Evolutionary conservation across 2,329 filamentous ascomycete genomes (phyloP).

Genomic region (Gremmenia infestans): DNA sequence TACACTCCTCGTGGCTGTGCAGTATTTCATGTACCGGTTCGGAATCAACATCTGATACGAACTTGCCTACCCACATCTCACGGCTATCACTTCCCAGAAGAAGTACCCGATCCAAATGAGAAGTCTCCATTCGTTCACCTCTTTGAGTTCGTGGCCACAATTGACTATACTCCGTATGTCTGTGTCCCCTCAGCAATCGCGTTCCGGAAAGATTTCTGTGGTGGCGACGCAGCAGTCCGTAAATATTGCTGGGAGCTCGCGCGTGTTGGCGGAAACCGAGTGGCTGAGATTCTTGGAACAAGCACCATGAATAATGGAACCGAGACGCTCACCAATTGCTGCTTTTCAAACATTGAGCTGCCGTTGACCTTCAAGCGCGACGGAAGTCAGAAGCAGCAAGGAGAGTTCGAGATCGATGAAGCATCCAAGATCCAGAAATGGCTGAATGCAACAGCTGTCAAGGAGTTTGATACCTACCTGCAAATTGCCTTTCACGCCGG

Average conservation of each 20-base stretch:
- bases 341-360: conserved; percentile 68
- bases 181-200: conserved; percentile 68
- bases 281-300: conserved; percentile 62
- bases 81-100: conserved; percentile 49
- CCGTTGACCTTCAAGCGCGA: conserved; percentile 44
- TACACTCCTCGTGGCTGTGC: conserved; percentile 76
- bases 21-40: conserved; percentile 71
- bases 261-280: conserved; percentile 52
- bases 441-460: conserved; percentile 37
- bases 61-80: conserved; percentile 76
- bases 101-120: conserved; percentile 34
- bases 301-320: conserved; percentile 62
- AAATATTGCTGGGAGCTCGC: conserved; percentile 60
- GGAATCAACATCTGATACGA: conserved; percentile 72
- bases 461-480: conserved; percentile 61
- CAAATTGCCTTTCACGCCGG: conserved; percentile 52
- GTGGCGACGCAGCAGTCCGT: conserved; percentile 66
- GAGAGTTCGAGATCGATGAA: conserved; percentile 34
- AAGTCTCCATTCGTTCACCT: conserved; percentile 56
- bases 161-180: conserved; percentile 66
- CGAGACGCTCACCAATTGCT: conserved; percentile 57
- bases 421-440: conserved; percentile 52
- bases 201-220: conserved; percentile 63
- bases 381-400: conserved; percentile 17
- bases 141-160: conserved; percentile 74